Evolutionary conservation across 192 early-diverging fungal genomes (phyloP).

Genomic region (Obelidium mucronatum): DNA sequence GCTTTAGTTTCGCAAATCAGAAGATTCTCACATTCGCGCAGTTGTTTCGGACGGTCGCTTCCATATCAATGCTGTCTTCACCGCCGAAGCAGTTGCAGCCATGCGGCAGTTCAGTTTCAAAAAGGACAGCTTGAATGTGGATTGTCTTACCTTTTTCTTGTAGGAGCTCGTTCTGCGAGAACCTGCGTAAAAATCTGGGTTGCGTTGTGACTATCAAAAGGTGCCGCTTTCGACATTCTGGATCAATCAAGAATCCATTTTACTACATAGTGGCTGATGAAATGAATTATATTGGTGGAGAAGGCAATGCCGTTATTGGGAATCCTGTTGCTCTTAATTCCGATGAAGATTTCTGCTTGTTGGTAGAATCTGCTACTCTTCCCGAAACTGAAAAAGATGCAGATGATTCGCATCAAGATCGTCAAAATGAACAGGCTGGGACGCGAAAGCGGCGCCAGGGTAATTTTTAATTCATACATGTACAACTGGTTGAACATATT

Average conservation of each 20-base stretch:
- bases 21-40: not conserved
- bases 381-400: too few relatives aligned
- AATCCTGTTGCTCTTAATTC: not conserved
- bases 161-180: not conserved
- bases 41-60: not conserved
- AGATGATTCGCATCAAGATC: too few relatives aligned
- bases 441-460: too few relatives aligned
- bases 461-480: too few relatives aligned
- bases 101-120: not conserved
- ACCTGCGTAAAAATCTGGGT: not conserved
- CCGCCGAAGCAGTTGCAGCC: not conserved
- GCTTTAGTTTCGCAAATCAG: slow-evolving; percentile 3
- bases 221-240: not conserved
- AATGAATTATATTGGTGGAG: not conserved
- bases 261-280: not conserved
- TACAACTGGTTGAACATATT: too few relatives aligned
- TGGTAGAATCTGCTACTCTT: too few relatives aligned
- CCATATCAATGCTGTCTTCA: not conserved
- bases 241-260: not conserved
- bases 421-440: too few relatives aligned
- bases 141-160: not conserved
- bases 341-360: not conserved
- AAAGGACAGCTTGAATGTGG: not conserved
- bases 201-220: not conserved
- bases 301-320: not conserved